Evolutionary conservation across 768 basidiomycete species (phyloP).

Genomic region (Paxillus involutus): DNA sequence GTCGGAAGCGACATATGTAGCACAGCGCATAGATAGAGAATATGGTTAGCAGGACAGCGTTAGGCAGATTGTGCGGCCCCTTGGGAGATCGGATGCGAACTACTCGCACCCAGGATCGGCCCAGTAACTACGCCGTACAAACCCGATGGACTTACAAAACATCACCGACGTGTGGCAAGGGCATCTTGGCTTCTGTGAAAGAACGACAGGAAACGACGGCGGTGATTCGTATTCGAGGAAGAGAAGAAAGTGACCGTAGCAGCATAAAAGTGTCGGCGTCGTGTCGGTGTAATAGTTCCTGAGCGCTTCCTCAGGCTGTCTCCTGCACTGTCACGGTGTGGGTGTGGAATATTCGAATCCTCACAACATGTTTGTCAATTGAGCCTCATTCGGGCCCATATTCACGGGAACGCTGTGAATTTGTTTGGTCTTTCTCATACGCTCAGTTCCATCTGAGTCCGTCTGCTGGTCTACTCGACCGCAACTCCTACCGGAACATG

Average conservation of each 20-base stretch:
- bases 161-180: constrained; percentile 9
- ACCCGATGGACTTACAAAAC: constrained; percentile 15
- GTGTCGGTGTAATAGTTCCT: not conserved
- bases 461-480: not conserved
- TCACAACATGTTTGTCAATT: constrained; percentile 5
- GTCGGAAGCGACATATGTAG: not conserved
- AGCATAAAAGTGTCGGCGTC: constrained; percentile 3
- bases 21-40: not conserved
- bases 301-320: no score
- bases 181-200: constrained; percentile 8
- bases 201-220: not conserved
- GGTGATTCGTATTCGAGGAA: constrained; percentile 1
- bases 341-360: not conserved
- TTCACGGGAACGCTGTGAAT: constrained; percentile 11
- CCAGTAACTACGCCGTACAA: not conserved
- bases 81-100: not conserved
- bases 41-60: not conserved
- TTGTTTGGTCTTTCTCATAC: constrained; percentile 14
- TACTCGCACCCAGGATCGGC: not conserved
- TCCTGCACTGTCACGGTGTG: not conserved
- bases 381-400: constrained; percentile 1
- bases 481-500: constrained; percentile 36
- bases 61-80: not conserved
- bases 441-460: not conserved
- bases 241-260: constrained; percentile 5